Conservation (phyloP, 139 green algal species). For the Chlamydomonas applanata region DNA sequence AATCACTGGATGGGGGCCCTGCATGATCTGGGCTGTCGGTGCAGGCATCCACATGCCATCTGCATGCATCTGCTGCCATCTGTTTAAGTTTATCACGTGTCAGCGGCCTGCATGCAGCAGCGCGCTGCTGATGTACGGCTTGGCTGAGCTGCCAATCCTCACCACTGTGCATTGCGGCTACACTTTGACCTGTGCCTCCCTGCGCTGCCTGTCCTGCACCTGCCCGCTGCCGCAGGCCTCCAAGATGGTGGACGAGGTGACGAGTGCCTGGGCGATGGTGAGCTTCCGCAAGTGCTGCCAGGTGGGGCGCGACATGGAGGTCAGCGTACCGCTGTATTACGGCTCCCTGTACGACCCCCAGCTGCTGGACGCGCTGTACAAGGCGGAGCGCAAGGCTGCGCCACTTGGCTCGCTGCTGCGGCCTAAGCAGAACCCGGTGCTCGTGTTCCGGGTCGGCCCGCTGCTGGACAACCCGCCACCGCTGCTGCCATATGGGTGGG, state of each 20-base stretch:
- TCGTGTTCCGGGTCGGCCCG: conserved; percentile 35
- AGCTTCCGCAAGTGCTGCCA: conserved; percentile 39
- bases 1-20: too few species aligned
- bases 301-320: conserved; percentile 33
- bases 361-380: conserved; percentile 32
- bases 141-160: too few species aligned
- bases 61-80: too few species aligned
- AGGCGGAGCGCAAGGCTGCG: conserved; percentile 27
- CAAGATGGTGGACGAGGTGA: conserved; percentile 54
- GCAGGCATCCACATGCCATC: too few species aligned
- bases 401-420: conserved; percentile 19
- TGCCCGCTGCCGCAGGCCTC: conserved; percentile 22
- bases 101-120: too few species aligned
- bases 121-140: too few species aligned
- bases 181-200: not conserved
- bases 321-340: conserved; percentile 43
- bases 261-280: conserved; percentile 53
- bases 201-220: not conserved
- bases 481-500: conserved; percentile 39
- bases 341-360: conserved; percentile 35
- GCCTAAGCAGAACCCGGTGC: conserved; percentile 20
- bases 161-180: too few species aligned
- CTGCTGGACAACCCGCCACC: conserved; percentile 18
- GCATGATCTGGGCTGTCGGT: too few species aligned
- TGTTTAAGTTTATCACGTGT: too few species aligned